Base-by-base conservation (phyloP, 2,329 filamentous ascomycete species). In the Trichoderma harzianum region DNA sequence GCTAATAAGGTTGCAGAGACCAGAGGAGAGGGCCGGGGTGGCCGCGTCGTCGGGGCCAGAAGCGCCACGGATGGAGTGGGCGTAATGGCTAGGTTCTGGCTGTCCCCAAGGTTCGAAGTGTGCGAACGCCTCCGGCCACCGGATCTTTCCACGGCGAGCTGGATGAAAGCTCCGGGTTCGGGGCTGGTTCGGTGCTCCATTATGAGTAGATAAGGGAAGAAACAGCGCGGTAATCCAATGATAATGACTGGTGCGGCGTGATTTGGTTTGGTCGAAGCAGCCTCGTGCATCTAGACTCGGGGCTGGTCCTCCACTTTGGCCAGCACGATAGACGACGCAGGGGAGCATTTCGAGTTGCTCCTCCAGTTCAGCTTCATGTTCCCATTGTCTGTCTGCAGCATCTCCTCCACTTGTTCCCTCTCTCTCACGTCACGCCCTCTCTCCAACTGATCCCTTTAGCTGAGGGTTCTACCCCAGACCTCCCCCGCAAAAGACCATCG, bases 401-500 rank as follows among this genome's bases (percentile, higher is more conserved):
- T 18, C 24, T 12, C 53, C 34, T 39, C 32, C 21, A 21, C 24
- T 43, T n/a, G 39, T n/a, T 43, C 39, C 26, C 51, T 47, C 18
- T 47, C 43, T 14, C 11, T 53, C 47, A 53, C 47, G 47, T 53
- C 47, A 53, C 43, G n/a, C 21, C 4, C 53, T 24, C 34, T 11
- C 34, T 11, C 28, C 26, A 30, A 36, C 12, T 18, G 32, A 55
- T 32, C 64, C 8, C 24, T 61, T 16, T 34, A n/a, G 32, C 34
- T 67, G 21, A 51, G 24, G 30, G 30, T 26, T 16, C 34, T 70
- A 70, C 68, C 68, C 68, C 68, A 32, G 68, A 70, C 61, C 60
- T 69, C 67, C 68, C 68, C 68, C 68, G 68, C 68, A 70, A 58
- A 63, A 57, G 16, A 18, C 64, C 57, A 62, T 61, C 36, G 55